phyloP scores from a whole-genome alignment of 2,329 filamentous ascomycete genomes.

The Aspergillus tubingensis region DNA sequence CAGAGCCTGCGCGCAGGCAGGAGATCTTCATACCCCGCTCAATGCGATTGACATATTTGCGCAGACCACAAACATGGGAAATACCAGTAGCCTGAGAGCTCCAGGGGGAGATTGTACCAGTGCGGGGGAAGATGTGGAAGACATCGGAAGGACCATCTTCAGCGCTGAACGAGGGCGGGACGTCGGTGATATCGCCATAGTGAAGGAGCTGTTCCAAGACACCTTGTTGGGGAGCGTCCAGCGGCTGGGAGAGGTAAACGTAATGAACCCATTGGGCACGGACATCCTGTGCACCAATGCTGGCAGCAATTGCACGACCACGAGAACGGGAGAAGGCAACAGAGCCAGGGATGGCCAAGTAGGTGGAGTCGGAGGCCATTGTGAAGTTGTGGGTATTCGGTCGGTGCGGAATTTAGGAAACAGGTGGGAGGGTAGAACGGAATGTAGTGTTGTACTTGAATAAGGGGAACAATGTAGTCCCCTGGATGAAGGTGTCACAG shows the following conservation, averaged over 20 bases:
- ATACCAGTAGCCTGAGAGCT: slow-evolving; percentile 95
- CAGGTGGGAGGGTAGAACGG: slow-evolving; percentile 3
- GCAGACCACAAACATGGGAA: slow-evolving; percentile 84
- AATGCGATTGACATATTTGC: slow-evolving; percentile 70
- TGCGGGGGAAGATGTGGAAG: slow-evolving; percentile 76
- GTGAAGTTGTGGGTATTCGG: slow-evolving; percentile 19
- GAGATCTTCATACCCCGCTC: slow-evolving; percentile 83
- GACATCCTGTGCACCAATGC: slow-evolving; percentile 46
- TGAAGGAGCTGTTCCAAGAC: slow-evolving; percentile 61
- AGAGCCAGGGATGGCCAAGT: slow-evolving; percentile 43
- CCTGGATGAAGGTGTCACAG: slow-evolving; percentile 16
- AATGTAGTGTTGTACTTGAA: not conserved
- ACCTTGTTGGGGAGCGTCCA: slow-evolving; percentile 50
- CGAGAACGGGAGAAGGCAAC: slow-evolving; percentile 51
- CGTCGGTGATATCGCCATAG: slow-evolving; percentile 60
- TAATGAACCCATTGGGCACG: slow-evolving; percentile 62
- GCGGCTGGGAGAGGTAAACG: slow-evolving; percentile 58
- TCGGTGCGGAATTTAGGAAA: slow-evolving; percentile 12
- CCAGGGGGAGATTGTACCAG: slow-evolving; percentile 87
- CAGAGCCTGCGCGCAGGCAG: slow-evolving; percentile 60
- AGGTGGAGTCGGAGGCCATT: slow-evolving; percentile 39
- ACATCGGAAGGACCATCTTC: slow-evolving; percentile 56
- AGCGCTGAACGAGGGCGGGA: slow-evolving; percentile 45
- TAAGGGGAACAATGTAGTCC: slow-evolving; percentile 17
- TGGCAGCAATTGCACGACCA: slow-evolving; percentile 44